Conservation (phyloP, 208 protist species). For the Perkinsela sp. region DNA sequence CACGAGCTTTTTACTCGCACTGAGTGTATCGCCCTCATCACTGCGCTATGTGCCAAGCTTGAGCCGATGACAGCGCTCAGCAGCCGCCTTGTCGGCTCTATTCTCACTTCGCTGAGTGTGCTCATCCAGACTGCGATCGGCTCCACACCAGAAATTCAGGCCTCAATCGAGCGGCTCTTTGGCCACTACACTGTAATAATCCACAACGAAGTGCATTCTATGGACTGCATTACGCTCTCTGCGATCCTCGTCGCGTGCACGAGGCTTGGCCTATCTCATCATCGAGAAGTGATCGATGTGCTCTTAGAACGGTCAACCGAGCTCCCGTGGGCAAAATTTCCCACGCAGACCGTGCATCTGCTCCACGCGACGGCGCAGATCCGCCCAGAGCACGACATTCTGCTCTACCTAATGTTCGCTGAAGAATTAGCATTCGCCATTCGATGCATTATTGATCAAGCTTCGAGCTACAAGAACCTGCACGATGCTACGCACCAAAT, state of each 20-base stretch:
- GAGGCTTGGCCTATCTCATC: background rate
- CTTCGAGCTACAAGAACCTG: background rate
- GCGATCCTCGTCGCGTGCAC: background rate
- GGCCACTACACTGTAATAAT: background rate
- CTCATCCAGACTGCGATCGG: background rate
- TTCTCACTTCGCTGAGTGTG: background rate
- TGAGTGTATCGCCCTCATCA: background rate
- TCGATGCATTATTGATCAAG: background rate
- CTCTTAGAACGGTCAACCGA: background rate
- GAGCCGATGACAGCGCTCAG: background rate
- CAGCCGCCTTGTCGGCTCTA: background rate
- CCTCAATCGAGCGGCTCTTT: background rate
- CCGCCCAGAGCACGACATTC: background rate
- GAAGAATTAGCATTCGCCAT: background rate
- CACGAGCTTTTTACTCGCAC: background rate
- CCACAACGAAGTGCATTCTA: background rate
- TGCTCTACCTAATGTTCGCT: background rate
- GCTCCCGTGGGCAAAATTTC: background rate
- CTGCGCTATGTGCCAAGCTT: background rate
- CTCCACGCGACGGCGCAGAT: background rate
- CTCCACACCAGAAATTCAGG: background rate
- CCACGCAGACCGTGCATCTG: background rate
- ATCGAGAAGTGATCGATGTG: background rate
- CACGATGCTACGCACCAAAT: background rate
- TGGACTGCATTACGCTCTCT: background rate